These are phyloP conservation scores for Neospermospora avenae DNA, from an alignment of 2,329 filamentous ascomycete genomes.

Conservation along the genomic window DNA sequence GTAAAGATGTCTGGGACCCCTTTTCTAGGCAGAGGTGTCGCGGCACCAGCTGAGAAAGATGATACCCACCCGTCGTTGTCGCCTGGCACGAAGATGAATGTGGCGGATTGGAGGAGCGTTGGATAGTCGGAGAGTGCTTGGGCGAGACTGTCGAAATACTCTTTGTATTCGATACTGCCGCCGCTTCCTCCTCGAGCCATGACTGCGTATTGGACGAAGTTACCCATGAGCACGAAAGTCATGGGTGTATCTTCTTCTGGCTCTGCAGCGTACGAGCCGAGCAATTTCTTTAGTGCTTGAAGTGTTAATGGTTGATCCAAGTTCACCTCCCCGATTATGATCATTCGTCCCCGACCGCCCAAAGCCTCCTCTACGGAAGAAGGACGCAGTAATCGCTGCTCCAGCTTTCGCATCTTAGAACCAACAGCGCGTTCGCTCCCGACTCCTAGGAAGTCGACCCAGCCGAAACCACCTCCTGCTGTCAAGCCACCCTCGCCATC, in stretches of 20 bases:
- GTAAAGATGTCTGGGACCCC: constrained; percentile 87
- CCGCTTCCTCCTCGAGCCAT: constrained; percentile 67
- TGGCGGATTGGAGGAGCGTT: constrained; percentile 70
- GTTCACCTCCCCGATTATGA: constrained; percentile 83
- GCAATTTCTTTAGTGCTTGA: constrained; percentile 74
- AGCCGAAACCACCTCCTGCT: constrained; percentile 82
- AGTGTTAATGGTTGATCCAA: constrained; percentile 81
- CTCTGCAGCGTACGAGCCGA: constrained; percentile 68
- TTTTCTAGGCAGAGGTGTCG: constrained; percentile 65
- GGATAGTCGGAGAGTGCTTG: constrained; percentile 81
- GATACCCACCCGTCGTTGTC: constrained; percentile 98
- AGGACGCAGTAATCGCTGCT: constrained; percentile 60
- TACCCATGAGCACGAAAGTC: constrained; percentile 79
- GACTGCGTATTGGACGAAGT: constrained; percentile 68
- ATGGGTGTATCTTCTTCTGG: constrained; percentile 65
- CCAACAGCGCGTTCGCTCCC: constrained; percentile 86
- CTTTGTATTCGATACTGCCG: constrained; percentile 93
- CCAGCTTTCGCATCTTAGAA: constrained; percentile 75
- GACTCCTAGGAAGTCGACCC: constrained; percentile 93
- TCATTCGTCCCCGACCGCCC: constrained; percentile 51
- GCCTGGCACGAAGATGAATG: constrained; percentile 90
- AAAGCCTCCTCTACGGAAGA: constrained; percentile 21
- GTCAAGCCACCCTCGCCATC: constrained; percentile 51
- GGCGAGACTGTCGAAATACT: constrained; percentile 87
- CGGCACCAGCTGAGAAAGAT: constrained; percentile 73